These are phyloP conservation scores for Trifolium fragiferum DNA, from an alignment of 306 rosid species.

Conservation along the genomic window DNA sequence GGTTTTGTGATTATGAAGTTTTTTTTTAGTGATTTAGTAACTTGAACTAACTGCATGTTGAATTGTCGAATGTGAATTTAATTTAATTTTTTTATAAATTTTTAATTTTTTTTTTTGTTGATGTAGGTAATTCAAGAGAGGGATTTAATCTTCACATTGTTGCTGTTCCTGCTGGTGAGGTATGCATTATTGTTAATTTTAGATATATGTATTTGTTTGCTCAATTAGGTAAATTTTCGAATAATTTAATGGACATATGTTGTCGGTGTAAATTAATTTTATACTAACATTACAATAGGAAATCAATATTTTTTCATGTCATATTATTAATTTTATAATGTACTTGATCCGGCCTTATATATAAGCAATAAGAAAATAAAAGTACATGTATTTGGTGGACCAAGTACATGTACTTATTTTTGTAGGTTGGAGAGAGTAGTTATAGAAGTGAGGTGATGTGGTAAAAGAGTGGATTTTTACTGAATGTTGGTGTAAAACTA, in stretches of 20 bases:
- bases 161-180: conserved; percentile 76
- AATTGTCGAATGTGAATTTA: conserved; percentile 15
- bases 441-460: conserved; percentile 1
- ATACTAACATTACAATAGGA: neutral
- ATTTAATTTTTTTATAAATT: too few relatives aligned
- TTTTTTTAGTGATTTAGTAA: neutral
- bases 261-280: neutral
- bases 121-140: conserved; percentile 72
- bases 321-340: neutral
- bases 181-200: conserved; percentile 42
- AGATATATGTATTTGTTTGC: conserved; percentile 13
- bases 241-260: too few relatives aligned
- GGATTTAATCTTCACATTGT: conserved; percentile 78
- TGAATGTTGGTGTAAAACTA: neutral
- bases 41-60: neutral
- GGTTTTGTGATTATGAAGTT: conserved; percentile 38
- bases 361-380: neutral
- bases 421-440: neutral
- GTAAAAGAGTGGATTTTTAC: neutral
- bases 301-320: neutral
- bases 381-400: neutral
- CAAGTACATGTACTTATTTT: neutral
- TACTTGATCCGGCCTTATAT: neutral
- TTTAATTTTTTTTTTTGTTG: conserved; percentile 7
- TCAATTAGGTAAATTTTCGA: neutral